Evolutionary conservation across 352 stramenopile genomes (phyloP), one percentile per base, ranked within the genome.

Genomic region (Elongisporangium undulatum): DNA sequence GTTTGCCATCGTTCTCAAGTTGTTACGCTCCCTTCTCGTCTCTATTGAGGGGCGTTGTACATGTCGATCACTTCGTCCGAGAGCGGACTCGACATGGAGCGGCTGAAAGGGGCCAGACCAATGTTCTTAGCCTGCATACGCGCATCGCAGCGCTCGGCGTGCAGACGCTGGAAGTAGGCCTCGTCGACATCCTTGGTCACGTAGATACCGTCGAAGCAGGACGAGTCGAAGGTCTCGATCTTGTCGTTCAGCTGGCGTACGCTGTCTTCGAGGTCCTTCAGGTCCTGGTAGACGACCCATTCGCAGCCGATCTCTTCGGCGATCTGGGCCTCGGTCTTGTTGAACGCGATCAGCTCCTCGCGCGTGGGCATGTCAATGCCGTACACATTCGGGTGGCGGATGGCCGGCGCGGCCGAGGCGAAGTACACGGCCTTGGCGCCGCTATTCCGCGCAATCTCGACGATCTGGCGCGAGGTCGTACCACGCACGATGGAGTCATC

Each of bases 301-400:
- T 99, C 96, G 69, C 90, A 97, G 23, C 91, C 93, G 69, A 99
- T 95, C 59, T 96, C 86, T 45, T 84, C 75, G 7, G 95, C 93
- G 64, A 99, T 97, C 68, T 99, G 79, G 7, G 96, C 91, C 49
- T 98, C 90, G 5, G 95, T 94, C 53, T 93, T 83, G 69, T 97
- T 90, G 71, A 98, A 97, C 7, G 98, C 97, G 67, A 99, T 97
- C 21, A 99, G 83, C 74, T 99, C 98, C 53, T 97, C 88, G 34
- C 85, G 81, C 51, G 97, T 99, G 9, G 97, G 97, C 85, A 99
- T 99, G 72, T 99, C 97, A 70, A 99, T 99, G 48, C 98, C 98
- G 75, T 99, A 99, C 26, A 99, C 98, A 70, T 99, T 99, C n/a
- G 96, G 96, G 77, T 99, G 97, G 38, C 97, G 90, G 70, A 99